Base-by-base conservation (phyloP, 768 basidiomycete genomes). In the Suillus alpinus region DNA sequence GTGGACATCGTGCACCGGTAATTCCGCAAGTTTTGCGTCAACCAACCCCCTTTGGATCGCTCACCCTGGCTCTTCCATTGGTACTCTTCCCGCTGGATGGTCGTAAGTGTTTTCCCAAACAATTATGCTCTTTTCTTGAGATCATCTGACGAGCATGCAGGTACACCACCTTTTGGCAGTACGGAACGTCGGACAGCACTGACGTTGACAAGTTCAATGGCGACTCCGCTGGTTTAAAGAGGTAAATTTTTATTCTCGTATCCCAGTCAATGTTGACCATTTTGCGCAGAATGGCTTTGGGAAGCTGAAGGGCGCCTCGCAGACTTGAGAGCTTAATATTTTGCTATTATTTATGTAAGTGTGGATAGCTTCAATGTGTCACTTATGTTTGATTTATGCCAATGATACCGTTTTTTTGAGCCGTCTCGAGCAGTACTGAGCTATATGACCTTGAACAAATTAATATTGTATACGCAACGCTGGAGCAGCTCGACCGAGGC, bases 1-100 rank as follows among this genome's bases (percentile, higher is more conserved):
- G 76, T 78, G 77, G 77, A 72, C 55, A 36, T 66, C 66, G 4
- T 78, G 77, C 69, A 78, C 77, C 2, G 71, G 74, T 18, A 73
- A 75, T 63, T 76, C 69, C 56, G 65, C 71, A 16, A 62, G 65
- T 18, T 77, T 77, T 59, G 71, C 63, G 5, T 66, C 71, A 5
- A 74, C 63, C 34, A 77, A 68, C 59, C 76, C 74, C n/a, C 68
- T 77, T 10, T 76, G 76, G 73, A 61, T 77, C 44, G 75, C 77
- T 14, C 71, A 66, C 36, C 77, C 70, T 44, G 61, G 72, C 3
- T 73, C 73, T 4, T 63, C 59, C 53, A 64, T 73, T 14, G 76
- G 75, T 8, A 66, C 72, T 12, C 70, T 77, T 29, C 76, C 76
- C 16, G 73, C 75, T 10, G 74, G 77, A 13, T 77, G 76, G 75